Evolutionary conservation across 768 basidiomycete genomes (phyloP).

Genomic region (Lentinula detonsa): DNA sequence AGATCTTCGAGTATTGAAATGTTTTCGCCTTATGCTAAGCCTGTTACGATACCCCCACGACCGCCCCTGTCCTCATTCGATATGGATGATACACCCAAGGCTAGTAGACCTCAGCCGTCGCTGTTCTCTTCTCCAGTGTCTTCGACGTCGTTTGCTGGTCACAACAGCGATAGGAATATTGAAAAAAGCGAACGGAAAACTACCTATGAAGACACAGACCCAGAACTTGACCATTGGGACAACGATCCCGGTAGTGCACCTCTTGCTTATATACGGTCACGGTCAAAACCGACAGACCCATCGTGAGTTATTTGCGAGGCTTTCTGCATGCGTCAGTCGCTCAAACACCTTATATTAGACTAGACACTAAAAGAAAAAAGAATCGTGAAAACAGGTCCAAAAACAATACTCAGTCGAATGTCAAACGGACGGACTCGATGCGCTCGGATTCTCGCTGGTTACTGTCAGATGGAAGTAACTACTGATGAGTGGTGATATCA

Average conservation of each 20-base stretch:
- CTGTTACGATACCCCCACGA: background rate
- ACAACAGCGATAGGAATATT: background rate
- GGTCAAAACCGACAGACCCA: background rate
- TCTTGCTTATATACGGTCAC: background rate
- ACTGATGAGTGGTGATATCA: background rate
- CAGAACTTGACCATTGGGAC: background rate
- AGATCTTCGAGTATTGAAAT: background rate
- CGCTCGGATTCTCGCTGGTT: background rate
- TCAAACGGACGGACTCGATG: background rate
- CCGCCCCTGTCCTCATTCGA: background rate
- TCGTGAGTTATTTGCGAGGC: background rate
- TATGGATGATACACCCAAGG: slow-evolving; percentile 9
- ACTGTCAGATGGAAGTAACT: background rate
- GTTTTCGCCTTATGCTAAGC: background rate
- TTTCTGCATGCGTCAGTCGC: background rate
- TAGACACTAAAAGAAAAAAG: background rate
- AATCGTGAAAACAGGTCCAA: background rate
- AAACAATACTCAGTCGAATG: background rate
- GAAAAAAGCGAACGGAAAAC: background rate
- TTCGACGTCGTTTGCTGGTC: background rate
- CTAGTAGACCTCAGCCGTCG: background rate
- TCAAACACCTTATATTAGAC: background rate
- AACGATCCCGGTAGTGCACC: background rate
- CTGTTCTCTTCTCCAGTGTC: background rate
- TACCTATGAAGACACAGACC: background rate